These are phyloP conservation scores for Aspergillus kassunensis DNA, from an alignment of 495 filamentous ascomycete species.

Conservation along the genomic window DNA sequence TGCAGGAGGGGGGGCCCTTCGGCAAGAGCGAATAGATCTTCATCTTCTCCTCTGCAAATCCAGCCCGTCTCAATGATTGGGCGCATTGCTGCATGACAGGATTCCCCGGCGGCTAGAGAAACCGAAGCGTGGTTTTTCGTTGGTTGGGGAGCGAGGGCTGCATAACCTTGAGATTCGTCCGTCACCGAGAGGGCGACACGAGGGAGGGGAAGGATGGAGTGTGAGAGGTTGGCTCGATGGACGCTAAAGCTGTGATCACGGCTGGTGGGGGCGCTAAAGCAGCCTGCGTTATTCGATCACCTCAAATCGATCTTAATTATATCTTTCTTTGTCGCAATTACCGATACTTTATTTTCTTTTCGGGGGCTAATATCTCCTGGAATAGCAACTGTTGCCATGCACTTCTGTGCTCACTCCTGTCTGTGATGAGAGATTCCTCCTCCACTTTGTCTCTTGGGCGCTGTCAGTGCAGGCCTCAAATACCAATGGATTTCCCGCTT, in stretches of 20 bases:
- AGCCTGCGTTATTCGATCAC: conserved; percentile 8
- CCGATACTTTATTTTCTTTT: not conserved
- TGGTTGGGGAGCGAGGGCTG: not conserved
- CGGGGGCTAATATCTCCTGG: conserved; percentile 1
- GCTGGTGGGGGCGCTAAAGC: conserved; percentile 11
- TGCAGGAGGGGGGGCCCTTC: conserved; percentile 6
- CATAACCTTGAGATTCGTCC: conserved; percentile 2
- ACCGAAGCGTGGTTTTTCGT: not conserved
- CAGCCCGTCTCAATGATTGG: conserved; percentile 1
- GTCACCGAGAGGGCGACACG: too few species aligned
- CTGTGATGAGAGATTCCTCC: not conserved
- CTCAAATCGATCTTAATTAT: conserved; percentile 5
- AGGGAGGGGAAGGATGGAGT: conserved; percentile 3
- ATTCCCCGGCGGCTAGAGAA: conserved; percentile 8
- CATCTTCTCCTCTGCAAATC: not conserved
- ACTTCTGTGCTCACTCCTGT: too few species aligned
- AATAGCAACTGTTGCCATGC: conserved; percentile 6
- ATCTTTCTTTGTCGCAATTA: not conserved
- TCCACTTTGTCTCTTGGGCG: not conserved
- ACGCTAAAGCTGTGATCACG: conserved; percentile 19
- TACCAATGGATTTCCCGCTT: conserved; percentile 12
- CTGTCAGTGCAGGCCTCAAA: conserved; percentile 1
- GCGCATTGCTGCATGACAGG: not conserved
- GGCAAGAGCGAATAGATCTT: conserved; percentile 7
- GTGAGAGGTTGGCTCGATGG: conserved; percentile 5